Base-by-base conservation (phyloP, 192 early-diverging fungal species). In the Obelidium mucronatum region DNA sequence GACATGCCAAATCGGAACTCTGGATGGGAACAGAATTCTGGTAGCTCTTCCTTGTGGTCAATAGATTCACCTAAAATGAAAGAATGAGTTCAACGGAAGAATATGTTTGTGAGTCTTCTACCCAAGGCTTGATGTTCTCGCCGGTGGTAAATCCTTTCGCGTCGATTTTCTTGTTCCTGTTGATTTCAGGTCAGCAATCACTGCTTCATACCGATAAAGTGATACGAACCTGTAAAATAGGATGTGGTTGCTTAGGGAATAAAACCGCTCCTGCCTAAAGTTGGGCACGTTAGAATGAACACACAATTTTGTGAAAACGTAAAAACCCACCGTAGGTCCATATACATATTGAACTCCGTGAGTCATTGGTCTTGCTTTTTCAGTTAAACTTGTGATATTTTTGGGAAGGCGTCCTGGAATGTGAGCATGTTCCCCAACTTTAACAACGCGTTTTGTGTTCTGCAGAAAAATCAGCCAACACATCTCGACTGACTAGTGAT, bases 1-100 rank as follows among this genome's bases (percentile, higher is more conserved):
- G 74, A 73, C 60, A 77, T 73, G 24, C 81, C 81, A 68, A 83
- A 83, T 75, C 68, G 24, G 42, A 83, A 83, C 19, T 72, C 60
- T 0, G 64, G 40, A 22, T 81, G 69, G 26, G 40, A 51, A 26
- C 59, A 70, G 71, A 83, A 78, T n/a, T 28, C 65, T n/a, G 81
- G 81, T 6, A 83, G 39, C 40, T 59, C 58, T 36, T 28, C 53
- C 8, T 36, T 8, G 28, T 67, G 48, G 34, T 77, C 67, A 56
- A 77, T 67, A 8, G 75, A 72, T 52, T 77, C 8, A 77, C 73
- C 73, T 75, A 28, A 31, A 52, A 24, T 37, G 8, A 73, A 40
- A 6, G 24, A 33, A 33, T 26, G 24, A 59, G 36, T 17, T 11
- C 26, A n/a, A 37, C 8, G 11, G 8, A 19, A 15, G 44, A 19